A percentile compares a stretch with the other conserved stretches of the same genome.
Evolutionary conservation across 169 alveolate genomes (phyloP).

Genomic region (Eimeria acervulina): DNA sequence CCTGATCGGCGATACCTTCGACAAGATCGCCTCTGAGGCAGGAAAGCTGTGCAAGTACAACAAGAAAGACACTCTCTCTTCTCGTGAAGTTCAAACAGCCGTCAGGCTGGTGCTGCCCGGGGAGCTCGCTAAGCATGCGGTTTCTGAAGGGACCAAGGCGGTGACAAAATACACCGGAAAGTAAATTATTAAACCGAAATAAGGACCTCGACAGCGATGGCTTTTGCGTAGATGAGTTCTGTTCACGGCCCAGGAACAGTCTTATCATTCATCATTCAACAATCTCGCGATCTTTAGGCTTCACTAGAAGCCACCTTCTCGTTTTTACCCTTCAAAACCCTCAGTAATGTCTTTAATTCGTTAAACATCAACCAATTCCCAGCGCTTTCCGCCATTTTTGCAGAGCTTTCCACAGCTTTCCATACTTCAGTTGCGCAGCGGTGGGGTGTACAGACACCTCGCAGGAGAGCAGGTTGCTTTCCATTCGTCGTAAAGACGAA

Average conservation of each 20-base stretch:
- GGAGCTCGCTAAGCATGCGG: slow-evolving; percentile 99
- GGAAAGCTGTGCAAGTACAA: slow-evolving; percentile 97
- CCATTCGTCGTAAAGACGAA: background rate
- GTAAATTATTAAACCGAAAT: background rate
- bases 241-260: background rate
- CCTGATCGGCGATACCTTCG: slow-evolving; percentile 97
- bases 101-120: slow-evolving; percentile 99
- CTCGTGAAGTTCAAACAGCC: slow-evolving; percentile 99
- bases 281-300: slow-evolving; percentile 54
- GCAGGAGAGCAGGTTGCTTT: background rate
- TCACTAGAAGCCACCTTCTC: slow-evolving; percentile 72
- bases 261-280: background rate
- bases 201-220: background rate
- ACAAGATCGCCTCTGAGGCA: slow-evolving; percentile 97
- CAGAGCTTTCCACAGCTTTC: background rate
- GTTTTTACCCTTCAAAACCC: background rate
- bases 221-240: background rate
- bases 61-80: slow-evolving; percentile 97
- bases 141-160: slow-evolving; percentile 99
- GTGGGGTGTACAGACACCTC: slow-evolving; percentile 1
- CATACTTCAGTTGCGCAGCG: background rate
- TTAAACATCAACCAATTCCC: too few species aligned
- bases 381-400: background rate
- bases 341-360: too few species aligned
- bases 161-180: slow-evolving; percentile 97